These are phyloP conservation scores for Apiosordaria backusii DNA, from an alignment of 495 filamentous ascomycete species.

Conservation along the genomic window DNA sequence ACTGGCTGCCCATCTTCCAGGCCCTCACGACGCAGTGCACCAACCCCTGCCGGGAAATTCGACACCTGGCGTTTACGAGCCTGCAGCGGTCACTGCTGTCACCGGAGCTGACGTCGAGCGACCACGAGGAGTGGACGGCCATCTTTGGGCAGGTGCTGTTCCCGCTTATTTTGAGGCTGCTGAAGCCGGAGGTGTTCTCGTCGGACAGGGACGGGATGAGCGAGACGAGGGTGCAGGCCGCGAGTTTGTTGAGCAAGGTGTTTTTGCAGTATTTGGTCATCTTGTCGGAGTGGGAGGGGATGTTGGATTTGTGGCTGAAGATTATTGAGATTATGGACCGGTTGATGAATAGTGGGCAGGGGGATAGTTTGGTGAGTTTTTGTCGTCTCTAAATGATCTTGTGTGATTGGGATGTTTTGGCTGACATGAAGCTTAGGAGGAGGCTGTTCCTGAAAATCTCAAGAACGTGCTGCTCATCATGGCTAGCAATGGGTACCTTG, in stretches of 20 bases:
- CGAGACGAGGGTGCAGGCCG: slow-evolving; percentile 89
- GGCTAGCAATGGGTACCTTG: slow-evolving; percentile 82
- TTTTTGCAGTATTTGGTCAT: slow-evolving; percentile 91
- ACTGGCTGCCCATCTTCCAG: slow-evolving; percentile 94
- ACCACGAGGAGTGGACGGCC: slow-evolving; percentile 87
- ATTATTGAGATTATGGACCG: slow-evolving; percentile 95
- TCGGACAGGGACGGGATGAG: slow-evolving; percentile 91
- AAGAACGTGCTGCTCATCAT: slow-evolving; percentile 98
- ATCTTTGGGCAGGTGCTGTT: slow-evolving; percentile 95
- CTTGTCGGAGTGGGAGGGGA: slow-evolving; percentile 79
- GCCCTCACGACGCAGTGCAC: slow-evolving; percentile 84
- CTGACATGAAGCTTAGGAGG: slow-evolving; percentile 58
- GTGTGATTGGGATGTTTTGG: neutral
- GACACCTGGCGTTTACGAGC: slow-evolving; percentile 80
- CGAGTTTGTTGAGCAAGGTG: slow-evolving; percentile 87
- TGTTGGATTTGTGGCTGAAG: slow-evolving; percentile 88
- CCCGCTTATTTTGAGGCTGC: slow-evolving; percentile 80
- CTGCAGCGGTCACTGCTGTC: slow-evolving; percentile 85
- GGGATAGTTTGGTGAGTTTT: slow-evolving; percentile 74
- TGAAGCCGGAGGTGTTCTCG: slow-evolving; percentile 95
- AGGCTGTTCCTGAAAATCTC: slow-evolving; percentile 90
- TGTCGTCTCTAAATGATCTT: neutral
- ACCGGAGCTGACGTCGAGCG: slow-evolving; percentile 65
- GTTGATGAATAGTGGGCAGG: slow-evolving; percentile 93
- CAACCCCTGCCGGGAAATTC: slow-evolving; percentile 92